These are phyloP conservation scores for Lithocarpus polystachyus DNA, from an alignment of 306 rosid species.

Conservation along the genomic window DNA sequence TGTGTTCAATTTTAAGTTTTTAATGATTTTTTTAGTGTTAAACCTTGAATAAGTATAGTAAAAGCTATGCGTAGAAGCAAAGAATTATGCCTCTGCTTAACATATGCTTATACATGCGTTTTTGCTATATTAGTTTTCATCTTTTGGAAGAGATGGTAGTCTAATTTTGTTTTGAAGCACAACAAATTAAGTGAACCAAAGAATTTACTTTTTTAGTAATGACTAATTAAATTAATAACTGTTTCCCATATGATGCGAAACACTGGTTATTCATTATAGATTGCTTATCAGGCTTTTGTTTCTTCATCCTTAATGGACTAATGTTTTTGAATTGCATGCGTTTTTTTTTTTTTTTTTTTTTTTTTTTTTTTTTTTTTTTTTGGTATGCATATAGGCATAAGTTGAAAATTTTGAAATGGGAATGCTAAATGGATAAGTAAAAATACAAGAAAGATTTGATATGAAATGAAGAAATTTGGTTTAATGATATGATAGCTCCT, in stretches of 20 bases:
- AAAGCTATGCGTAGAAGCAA: background rate
- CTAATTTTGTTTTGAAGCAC: background rate
- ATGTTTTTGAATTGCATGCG: background rate
- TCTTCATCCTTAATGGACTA: background rate
- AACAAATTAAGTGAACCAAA: background rate
- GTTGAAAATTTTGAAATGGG: background rate
- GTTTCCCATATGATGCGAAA: background rate
- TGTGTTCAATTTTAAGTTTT: background rate
- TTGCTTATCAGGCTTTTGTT: background rate
- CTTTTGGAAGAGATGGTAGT: background rate
- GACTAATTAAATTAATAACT: background rate
- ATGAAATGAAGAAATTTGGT: no score
- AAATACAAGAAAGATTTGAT: no score
- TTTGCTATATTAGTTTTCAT: no score
- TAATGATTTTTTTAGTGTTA: background rate
- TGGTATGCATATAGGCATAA: background rate
- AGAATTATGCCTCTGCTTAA: background rate
- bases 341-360: no score
- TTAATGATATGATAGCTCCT: no score
- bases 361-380: no score
- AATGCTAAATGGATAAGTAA: no score
- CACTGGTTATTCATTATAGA: background rate
- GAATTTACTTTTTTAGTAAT: background rate
- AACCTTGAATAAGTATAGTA: background rate
- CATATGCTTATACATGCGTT: background rate